Percentiles rank a stretch among this genome's conserved stretches.
Conservation (phyloP, 768 basidiomycete species). For the Mycena venus region DNA sequence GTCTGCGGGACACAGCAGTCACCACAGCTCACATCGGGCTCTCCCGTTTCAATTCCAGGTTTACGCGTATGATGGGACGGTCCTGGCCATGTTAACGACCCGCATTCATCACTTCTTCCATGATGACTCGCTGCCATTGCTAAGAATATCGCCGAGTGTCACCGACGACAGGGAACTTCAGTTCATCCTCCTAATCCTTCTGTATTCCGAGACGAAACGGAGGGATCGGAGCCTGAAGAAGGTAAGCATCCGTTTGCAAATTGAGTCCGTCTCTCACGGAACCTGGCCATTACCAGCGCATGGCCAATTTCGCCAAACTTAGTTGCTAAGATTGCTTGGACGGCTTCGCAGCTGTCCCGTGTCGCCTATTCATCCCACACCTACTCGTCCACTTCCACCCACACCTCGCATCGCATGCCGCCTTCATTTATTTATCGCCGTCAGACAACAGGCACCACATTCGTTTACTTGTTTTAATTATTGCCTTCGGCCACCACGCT, state of each 20-base stretch:
- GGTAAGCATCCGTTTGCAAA: background rate
- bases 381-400: no score
- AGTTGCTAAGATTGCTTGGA: background rate
- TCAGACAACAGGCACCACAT: no score
- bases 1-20: background rate
- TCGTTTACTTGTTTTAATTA: no score
- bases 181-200: background rate
- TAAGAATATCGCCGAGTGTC: background rate
- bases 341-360: background rate
- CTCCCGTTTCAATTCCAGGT: background rate
- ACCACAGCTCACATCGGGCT: background rate
- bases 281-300: background rate
- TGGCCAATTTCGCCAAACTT: background rate
- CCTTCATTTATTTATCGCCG: no score
- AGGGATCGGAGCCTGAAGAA: background rate
- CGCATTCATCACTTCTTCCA: background rate
- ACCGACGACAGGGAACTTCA: background rate
- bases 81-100: background rate
- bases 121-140: background rate
- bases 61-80: background rate
- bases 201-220: background rate
- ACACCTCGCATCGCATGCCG: no score
- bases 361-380: no score
- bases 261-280: background rate
- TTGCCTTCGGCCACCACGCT: no score